Percentiles rank a stretch among this genome's conserved stretches.
phyloP scores from a whole-genome alignment of 106 monocot species.

The Alisma plantagoaquatica region DNA sequence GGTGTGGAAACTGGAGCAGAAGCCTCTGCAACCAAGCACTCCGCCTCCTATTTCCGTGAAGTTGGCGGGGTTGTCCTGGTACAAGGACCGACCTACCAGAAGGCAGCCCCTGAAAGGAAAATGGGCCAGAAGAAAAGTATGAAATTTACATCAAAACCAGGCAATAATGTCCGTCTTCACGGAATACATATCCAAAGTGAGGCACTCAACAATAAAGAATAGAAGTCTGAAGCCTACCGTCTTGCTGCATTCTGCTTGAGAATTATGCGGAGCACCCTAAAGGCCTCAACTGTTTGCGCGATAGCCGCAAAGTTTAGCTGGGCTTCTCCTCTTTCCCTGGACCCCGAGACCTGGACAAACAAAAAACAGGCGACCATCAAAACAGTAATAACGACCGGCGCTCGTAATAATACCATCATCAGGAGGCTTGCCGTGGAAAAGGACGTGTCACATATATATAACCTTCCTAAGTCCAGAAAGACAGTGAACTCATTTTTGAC shows the following conservation, averaged over 20 bases:
- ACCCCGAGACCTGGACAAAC: constrained; percentile 6
- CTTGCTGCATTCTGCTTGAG: constrained; percentile 85
- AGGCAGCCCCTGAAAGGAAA: constrained; percentile 67
- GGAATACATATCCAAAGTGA: neutral
- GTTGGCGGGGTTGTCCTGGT: constrained; percentile 47
- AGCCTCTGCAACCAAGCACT: constrained; percentile 67
- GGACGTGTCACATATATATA: no score
- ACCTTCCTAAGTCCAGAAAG: no score
- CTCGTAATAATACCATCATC: no score
- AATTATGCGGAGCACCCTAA: constrained; percentile 88
- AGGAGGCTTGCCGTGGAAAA: no score
- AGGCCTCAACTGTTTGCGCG: constrained; percentile 71
- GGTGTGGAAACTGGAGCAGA: constrained; percentile 78
- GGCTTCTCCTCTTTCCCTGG: constrained; percentile 35
- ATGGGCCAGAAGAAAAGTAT: no score
- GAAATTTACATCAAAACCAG: no score
- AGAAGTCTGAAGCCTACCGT: constrained; percentile 26
- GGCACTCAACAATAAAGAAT: neutral
- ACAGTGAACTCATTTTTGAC: no score
- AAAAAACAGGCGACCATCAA: no score
- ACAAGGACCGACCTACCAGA: constrained; percentile 85
- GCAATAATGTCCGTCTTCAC: no score
- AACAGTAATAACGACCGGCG: no score
- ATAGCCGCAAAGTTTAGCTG: constrained; percentile 72
- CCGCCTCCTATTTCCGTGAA: constrained; percentile 79